Evolutionary conservation across 306 rosid species (phyloP), one percentile per base, ranked within the genome.

Genomic region (Cyclanthera cordifolia): DNA sequence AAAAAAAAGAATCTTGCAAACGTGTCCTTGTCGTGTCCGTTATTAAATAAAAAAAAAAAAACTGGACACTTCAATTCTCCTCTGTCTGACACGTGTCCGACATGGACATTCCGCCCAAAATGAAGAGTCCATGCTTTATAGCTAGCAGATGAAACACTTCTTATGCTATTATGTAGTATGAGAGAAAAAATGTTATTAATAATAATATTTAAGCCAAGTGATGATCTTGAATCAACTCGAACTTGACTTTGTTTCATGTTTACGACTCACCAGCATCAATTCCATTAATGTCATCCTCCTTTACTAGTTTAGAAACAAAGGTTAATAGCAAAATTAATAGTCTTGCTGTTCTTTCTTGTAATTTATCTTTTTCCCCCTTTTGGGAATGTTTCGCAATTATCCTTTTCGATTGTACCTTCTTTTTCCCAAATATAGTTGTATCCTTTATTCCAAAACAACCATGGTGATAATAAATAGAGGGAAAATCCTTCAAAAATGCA

Each of bases 391-490:
- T 37, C 49, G 6, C n/a, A 5, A 6, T 60, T 19, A 34, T 28
- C n/a, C 49, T 37, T 32, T 61, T 37, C n/a, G 1, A 37, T 37
- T 37, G 28, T 61, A 39, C 50, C 16, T 28, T 12, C 28, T 8
- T 19, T 19, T 61, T 61, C 39, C 69, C 50, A 60, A 61, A 59
- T 61, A 20, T 39, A 37, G 68, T 39, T 20, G 11, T 61, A 61
- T 61, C 69, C 50, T 61, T 13, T 20, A 37, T 37, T 37, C 69
- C n/a, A 37, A 60, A 28, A 32, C 24, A 32, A 41, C 30, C 41
- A 61, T 4, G 15, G 68, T 34, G 45, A 60, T 60, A 12, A 60
- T 2, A 19, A 9, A 17, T 37, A 11, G 25, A 37, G 30, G 25
- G 14, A n/a, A 32, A 60, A 8, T 8, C n/a, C 69, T 61, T 20